Conservation (phyloP, 2,329 filamentous ascomycete genomes). For the Aspergillus latus region DNA sequence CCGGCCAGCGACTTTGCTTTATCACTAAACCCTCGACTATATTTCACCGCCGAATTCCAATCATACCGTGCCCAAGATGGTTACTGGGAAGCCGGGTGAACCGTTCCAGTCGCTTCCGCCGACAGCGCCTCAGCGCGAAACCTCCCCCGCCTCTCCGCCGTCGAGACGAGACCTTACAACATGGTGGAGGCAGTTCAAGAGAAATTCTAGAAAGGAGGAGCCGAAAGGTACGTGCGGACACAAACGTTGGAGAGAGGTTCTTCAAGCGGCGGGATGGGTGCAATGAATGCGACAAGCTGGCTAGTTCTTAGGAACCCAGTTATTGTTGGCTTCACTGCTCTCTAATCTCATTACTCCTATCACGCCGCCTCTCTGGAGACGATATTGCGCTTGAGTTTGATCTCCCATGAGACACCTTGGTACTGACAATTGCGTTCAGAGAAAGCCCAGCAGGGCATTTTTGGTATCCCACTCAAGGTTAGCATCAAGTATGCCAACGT, state of each 20-base stretch:
- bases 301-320: background rate
- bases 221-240: conserved; percentile 52
- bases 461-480: conserved; percentile 86
- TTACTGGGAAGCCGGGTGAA: conserved; percentile 39
- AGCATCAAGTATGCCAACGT: conserved; percentile 98
- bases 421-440: conserved; percentile 19
- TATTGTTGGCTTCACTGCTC: background rate
- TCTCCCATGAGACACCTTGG: background rate
- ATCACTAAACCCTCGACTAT: conserved; percentile 12
- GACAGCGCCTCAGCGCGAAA: conserved; percentile 41
- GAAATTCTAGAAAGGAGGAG: conserved; percentile 62
- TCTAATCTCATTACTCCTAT: background rate
- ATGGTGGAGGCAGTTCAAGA: conserved; percentile 97
- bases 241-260: conserved; percentile 34
- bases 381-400: background rate
- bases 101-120: conserved; percentile 34
- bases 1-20: conserved; percentile 16
- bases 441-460: conserved; percentile 68
- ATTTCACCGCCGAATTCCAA: background rate
- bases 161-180: conserved; percentile 85
- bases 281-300: conserved; percentile 8
- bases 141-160: conserved; percentile 65
- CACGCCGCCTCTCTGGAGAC: background rate
- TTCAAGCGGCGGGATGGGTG: background rate
- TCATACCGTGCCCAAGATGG: conserved; percentile 29